Evolutionary conservation across 2,329 filamentous ascomycete genomes (phyloP).

Genomic region (Aureobasidium sp.): DNA sequence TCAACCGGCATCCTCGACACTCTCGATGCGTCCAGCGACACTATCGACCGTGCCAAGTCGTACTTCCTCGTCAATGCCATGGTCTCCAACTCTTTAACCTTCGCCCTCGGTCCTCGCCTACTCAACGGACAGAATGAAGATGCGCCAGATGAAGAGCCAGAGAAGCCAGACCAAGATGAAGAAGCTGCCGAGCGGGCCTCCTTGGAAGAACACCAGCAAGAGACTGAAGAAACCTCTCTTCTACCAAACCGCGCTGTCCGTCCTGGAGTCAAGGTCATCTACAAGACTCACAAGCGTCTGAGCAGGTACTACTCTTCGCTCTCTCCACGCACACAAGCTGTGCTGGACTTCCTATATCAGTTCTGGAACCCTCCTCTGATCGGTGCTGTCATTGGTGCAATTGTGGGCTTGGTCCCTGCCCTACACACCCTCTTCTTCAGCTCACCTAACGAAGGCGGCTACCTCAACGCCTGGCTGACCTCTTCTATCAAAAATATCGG

Average conservation of each 20-base stretch:
- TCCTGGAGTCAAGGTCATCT: slow-evolving; percentile 32
- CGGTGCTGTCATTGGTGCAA: slow-evolving; percentile 63
- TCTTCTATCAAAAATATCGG: slow-evolving; percentile 68
- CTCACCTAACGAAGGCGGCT: slow-evolving; percentile 62
- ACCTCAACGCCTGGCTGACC: slow-evolving; percentile 73
- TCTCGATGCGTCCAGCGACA: slow-evolving; percentile 48
- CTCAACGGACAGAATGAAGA: slow-evolving; percentile 56
- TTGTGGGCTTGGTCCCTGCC: slow-evolving; percentile 66
- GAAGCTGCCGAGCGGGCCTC: slow-evolving; percentile 32
- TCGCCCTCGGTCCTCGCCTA: slow-evolving; percentile 67
- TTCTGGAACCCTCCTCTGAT: slow-evolving; percentile 70
- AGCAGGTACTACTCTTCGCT: slow-evolving; percentile 40
- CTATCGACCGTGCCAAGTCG: slow-evolving; percentile 66
- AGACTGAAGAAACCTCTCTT: slow-evolving; percentile 57
- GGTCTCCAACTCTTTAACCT: slow-evolving; percentile 69
- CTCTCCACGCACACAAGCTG: slow-evolving; percentile 41
- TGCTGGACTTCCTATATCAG: slow-evolving; percentile 47
- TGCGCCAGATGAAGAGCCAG: slow-evolving; percentile 34
- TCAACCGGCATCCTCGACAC: slow-evolving; percentile 63
- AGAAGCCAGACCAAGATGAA: slow-evolving; percentile 27
- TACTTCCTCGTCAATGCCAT: slow-evolving; percentile 75
- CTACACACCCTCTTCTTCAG: slow-evolving; percentile 71
- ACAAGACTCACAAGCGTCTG: slow-evolving; percentile 38
- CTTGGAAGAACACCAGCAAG: slow-evolving; percentile 25
- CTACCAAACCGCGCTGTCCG: slow-evolving; percentile 47